Base-by-base conservation (phyloP, 78 protist species). In the Monocercomonoides exilis region DNA sequence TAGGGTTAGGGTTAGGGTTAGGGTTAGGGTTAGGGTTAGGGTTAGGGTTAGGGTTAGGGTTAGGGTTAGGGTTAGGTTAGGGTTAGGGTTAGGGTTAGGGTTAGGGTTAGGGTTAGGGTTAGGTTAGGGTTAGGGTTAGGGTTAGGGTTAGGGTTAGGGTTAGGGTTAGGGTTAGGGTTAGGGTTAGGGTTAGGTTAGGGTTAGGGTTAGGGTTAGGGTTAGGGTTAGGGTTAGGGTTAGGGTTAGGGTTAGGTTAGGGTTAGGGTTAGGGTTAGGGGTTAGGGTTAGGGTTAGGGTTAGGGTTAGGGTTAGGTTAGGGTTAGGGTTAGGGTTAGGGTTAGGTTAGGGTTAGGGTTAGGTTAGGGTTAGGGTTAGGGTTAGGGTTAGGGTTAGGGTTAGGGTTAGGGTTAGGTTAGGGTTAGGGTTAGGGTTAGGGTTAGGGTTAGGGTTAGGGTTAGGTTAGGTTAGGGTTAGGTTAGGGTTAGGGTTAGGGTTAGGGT, bases 61-160 rank as follows among this genome's bases (percentile, higher is more conserved):
- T 77, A 77, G 81, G 81, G 81, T 77, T 77, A 77, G 81, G 81
- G 81, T 77, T 77, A 77, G n/a, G n/a, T n/a, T n/a, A n/a, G n/a
- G n/a, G n/a, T n/a, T n/a, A n/a, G n/a, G n/a, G n/a, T n/a, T n/a
- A 77, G 81, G 81, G 81, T 77, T 77, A 77, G 81, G 81, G 81
- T 77, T 77, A 77, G 81, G 81, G 81, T n/a, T n/a, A n/a, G n/a
- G n/a, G n/a, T n/a, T n/a, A n/a, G n/a, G n/a, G n/a, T n/a, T n/a
- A n/a, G n/a, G n/a, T n/a, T n/a, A n/a, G n/a, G n/a, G n/a, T n/a
- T n/a, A n/a, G n/a, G n/a, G n/a, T n/a, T n/a, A n/a, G n/a, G n/a
- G n/a, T n/a, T n/a, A n/a, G n/a, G n/a, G n/a, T n/a, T n/a, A n/a
- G n/a, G n/a, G n/a, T n/a, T 77, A 77, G 81, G 81, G 81, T 77